phyloP scores from a whole-genome alignment of 2,329 filamentous ascomycete species.

The Apiospora marii region DNA sequence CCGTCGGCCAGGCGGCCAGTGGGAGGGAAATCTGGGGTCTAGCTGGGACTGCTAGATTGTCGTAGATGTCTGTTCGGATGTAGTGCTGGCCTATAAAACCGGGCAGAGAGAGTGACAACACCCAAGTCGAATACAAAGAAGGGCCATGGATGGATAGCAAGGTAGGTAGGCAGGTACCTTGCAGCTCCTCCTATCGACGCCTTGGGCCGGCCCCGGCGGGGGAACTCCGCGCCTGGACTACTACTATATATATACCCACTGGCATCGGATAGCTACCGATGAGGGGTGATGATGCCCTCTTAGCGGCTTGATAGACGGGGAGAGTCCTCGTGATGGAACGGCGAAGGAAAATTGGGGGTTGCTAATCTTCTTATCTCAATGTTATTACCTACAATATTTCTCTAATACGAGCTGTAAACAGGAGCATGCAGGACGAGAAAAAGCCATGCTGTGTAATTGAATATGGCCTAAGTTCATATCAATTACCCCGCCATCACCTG shows the following conservation, averaged over 20 bases:
- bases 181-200: constrained; percentile 21
- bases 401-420: background rate
- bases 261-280: constrained; percentile 22
- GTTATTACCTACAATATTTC: constrained; percentile 10
- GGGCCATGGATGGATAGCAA: background rate
- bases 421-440: background rate
- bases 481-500: constrained; percentile 4
- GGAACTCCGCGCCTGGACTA: constrained; percentile 22
- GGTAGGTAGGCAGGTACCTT: constrained; percentile 16
- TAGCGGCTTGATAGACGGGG: background rate
- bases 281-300: background rate
- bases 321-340: background rate
- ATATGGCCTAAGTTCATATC: constrained; percentile 7
- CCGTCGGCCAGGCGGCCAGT: constrained; percentile 25
- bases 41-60: background rate
- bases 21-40: constrained; percentile 10
- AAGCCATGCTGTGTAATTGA: background rate
- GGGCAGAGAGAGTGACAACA: background rate
- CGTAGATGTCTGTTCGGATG: constrained; percentile 1
- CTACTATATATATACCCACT: background rate
- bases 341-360: background rate
- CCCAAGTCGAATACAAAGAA: background rate
- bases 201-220: constrained; percentile 8
- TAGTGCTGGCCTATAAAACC: background rate
- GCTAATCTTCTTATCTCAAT: background rate